Base-by-base conservation (phyloP, 148 eudicot genomes). In the Beta vulgaris region DNA sequence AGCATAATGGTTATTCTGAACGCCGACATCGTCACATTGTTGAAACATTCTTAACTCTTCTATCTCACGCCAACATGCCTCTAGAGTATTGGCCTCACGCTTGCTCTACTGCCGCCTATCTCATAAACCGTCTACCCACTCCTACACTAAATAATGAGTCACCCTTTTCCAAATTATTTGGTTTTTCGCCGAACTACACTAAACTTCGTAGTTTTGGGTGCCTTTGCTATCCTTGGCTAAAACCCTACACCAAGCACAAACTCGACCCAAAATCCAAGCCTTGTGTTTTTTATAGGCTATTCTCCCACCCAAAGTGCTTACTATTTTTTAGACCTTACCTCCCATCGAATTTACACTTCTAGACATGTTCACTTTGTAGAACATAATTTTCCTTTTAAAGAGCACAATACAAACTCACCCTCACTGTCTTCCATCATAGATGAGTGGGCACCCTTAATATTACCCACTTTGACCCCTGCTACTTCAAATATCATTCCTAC, bases 361-460 rank as follows among this genome's bases (percentile, higher is more conserved):
- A 19, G 61, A 1, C 78, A 75, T 48, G 71, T 64, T 0, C 37
- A 35, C 2, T 75, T 75, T 53, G 25, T 75, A 29, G 72, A 75
- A 36, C 0, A 51, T 3, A 29, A 0, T 0, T 70, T 70, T 18
- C 73, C 59, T 53, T 70, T 34, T 1, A 11, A 3, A 21, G 7
- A 19, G 2, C n/a, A n/a, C n/a, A 13, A 2, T 6, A 21, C 12
- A 21, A 1, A 34, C 1, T 3, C 25, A 18, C 16, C 42, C 18
- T 15, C 25, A 5, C 61, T 49, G 19, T 57, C 19, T 39, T 2
- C 35, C 5, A 11, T 66, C 1, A 13, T 18, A 16, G 57, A 44
- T 0, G 72, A 26, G 14, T 69, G 57, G 71, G 37, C 44, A 2
- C 53, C 71, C 46, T 31, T 40, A 2, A 2, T 6, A 13, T 8